These are phyloP conservation scores for Aspergillus ustus DNA, from an alignment of 2,329 filamentous ascomycete genomes.

Conservation along the genomic window DNA sequence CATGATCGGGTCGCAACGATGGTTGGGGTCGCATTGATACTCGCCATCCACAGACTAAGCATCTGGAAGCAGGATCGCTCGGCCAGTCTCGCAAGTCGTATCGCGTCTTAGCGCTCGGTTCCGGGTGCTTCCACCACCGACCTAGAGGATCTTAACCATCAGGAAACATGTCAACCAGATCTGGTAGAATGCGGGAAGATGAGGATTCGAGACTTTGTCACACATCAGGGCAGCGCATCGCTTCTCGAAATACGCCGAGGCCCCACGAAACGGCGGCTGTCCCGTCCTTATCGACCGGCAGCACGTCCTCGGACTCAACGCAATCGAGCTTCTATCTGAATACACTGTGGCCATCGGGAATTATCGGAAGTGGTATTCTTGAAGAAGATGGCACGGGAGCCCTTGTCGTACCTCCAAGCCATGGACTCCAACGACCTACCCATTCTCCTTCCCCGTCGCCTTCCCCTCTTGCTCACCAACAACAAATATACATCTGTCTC, in stretches of 20 bases:
- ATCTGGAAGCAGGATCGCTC: conserved; percentile 28
- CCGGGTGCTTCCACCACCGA: conserved; percentile 8
- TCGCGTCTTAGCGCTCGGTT: conserved; percentile 18
- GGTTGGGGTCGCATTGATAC: conserved; percentile 17
- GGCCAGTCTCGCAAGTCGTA: conserved; percentile 23
- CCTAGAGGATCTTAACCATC: neutral
- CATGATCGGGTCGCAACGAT: conserved; percentile 15
- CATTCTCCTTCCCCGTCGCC: conserved; percentile 10
- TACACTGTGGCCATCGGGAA: conserved; percentile 30
- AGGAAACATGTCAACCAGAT: neutral
- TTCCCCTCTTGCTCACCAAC: conserved; percentile 7
- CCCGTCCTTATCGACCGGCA: conserved; percentile 38
- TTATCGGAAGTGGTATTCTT: conserved; percentile 31
- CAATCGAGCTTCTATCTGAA: conserved; percentile 37
- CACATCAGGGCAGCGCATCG: neutral
- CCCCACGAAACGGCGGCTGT: conserved; percentile 28
- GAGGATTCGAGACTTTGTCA: neutral
- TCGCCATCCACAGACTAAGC: conserved; percentile 26
- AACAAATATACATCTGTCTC: conserved; percentile 42
- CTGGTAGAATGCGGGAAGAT: conserved; percentile 8
- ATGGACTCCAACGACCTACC: conserved; percentile 13
- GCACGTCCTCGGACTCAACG: conserved; percentile 30
- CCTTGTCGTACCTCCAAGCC: conserved; percentile 31
- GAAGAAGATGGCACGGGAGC: conserved; percentile 36
- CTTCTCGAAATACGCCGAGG: conserved; percentile 16